Evolutionary conservation across 2,329 filamentous ascomycete genomes (phyloP), one percentile per base, ranked within the genome.

Genomic region (Bipolaris oryzae): DNA sequence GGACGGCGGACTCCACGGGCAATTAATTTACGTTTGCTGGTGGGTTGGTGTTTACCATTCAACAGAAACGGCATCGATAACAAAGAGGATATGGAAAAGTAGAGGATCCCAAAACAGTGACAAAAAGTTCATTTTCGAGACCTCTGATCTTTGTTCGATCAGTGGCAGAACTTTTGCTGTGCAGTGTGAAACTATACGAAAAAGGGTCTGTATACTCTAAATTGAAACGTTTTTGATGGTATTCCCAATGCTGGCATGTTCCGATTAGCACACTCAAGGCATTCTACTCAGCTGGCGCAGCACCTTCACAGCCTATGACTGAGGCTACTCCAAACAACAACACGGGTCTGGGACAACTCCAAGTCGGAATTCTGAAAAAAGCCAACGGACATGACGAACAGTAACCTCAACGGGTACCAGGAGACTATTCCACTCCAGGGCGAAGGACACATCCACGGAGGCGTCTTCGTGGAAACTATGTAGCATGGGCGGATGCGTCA

Each of bases 401-500:
- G 67, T 18, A 62, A 69, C 9, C 68, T 44, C 42, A 67, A 71
- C 53, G 69, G 69, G 15, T 72, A 66, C 46, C 69, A 72, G 16
- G 69, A 69, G 55, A 25, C 28, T 3, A 62, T 71, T 16, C 37
- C 45, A 4, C 16, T 54, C 1, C 34, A 55, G 1, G 58, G 61
- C 15, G 68, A 72, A 34, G 68, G 66, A 0, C 68, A 71, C 31
- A 67, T 71, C 3, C 74, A 74, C 57, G 70, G 71, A 1, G 67
- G 73, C 2, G 49, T 74, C 5, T 74, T 75, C 33, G 62, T 74
- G 5, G 73, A 75, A 49, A 59, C 67, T 34, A 69, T n/a, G n/a
- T n/a, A n/a, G 67, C 25, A 53, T 55, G 7, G 41, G 15, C 6
- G 69, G 63, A 1, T 70, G 69, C 23, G 41, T 68, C 7, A 72